These are phyloP conservation scores for Trametes cingulata DNA, from an alignment of 768 basidiomycete species.

Conservation along the genomic window DNA sequence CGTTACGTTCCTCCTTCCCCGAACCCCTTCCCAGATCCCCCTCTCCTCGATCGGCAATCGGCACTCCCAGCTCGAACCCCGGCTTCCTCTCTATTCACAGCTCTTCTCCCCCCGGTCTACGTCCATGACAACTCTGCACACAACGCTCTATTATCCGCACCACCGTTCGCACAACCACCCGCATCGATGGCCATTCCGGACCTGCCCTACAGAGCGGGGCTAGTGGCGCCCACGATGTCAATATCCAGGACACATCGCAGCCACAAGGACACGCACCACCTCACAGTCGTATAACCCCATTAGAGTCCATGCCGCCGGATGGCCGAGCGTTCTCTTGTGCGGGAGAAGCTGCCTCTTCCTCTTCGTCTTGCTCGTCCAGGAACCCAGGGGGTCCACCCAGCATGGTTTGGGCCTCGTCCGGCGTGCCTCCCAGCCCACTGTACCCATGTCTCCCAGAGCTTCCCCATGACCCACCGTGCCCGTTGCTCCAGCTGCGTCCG, in stretches of 20 bases:
- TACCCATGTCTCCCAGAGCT: slow-evolving; percentile 26
- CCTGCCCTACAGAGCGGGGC: not conserved
- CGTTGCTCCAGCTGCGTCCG: slow-evolving; percentile 18
- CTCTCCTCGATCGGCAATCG: slow-evolving; percentile 1
- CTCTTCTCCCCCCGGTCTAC: not conserved
- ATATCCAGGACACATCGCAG: slow-evolving; percentile 1
- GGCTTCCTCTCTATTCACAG: not conserved
- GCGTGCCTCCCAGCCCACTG: slow-evolving; percentile 25
- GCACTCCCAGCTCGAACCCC: not conserved
- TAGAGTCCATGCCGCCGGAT: slow-evolving; percentile 22
- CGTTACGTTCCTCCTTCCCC: not conserved
- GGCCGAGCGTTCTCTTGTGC: slow-evolving; percentile 6
- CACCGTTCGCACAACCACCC: not conserved
- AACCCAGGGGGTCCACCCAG: slow-evolving; percentile 30
- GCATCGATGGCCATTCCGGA: not conserved
- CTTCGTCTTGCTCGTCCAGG: slow-evolving; percentile 32
- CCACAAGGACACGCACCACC: slow-evolving; percentile 13
- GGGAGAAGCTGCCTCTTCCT: slow-evolving; percentile 20
- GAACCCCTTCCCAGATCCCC: not conserved
- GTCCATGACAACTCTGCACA: not conserved
- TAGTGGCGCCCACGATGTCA: slow-evolving; percentile 8
- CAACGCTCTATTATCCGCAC: not conserved
- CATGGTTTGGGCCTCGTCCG: slow-evolving; percentile 32
- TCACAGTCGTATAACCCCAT: slow-evolving; percentile 32
- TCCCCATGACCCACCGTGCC: slow-evolving; percentile 16